phyloP scores from a whole-genome alignment of 2,329 filamentous ascomycete genomes.

The Penicillium olsonii region DNA sequence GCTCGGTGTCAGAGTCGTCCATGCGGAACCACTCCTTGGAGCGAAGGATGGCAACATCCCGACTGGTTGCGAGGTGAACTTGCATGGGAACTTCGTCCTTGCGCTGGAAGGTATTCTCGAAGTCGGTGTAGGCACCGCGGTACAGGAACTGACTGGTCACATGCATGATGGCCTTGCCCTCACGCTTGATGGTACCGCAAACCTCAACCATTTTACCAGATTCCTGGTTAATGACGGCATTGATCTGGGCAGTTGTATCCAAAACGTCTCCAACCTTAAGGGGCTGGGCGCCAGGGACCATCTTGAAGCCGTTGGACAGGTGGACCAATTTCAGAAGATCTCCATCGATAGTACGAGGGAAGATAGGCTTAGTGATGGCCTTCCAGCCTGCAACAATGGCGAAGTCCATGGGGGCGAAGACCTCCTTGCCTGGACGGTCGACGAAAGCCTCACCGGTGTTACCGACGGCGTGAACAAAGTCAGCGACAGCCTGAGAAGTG shows the following conservation, averaged over 20 bases:
- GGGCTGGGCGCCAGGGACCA: conserved; percentile 93
- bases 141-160: conserved; percentile 98
- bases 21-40: conserved; percentile 98
- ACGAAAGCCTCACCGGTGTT: conserved; percentile 98
- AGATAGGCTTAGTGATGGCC: conserved; percentile 98
- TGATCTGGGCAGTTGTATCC: conserved; percentile 91
- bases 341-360: conserved; percentile 93
- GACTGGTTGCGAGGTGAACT: conserved; percentile 79
- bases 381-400: conserved; percentile 99
- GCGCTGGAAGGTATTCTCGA: conserved; percentile 97
- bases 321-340: conserved; percentile 95
- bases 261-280: conserved; percentile 94
- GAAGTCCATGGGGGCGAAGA: conserved; percentile 97
- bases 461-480: conserved; percentile 98
- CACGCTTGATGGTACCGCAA: conserved; percentile 90
- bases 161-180: conserved; percentile 88
- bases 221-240: conserved; percentile 96
- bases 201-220: conserved; percentile 99
- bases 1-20: conserved; percentile 79
- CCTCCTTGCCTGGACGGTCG: conserved; percentile 88
- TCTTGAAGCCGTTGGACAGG: conserved; percentile 95
- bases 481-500: conserved; percentile 89
- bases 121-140: conserved; percentile 88
- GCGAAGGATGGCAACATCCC: conserved; percentile 89
- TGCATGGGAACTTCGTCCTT: conserved; percentile 96